These are phyloP conservation scores for Aphanocladium album DNA, from an alignment of 2,329 filamentous ascomycete genomes.

Conservation along the genomic window DNA sequence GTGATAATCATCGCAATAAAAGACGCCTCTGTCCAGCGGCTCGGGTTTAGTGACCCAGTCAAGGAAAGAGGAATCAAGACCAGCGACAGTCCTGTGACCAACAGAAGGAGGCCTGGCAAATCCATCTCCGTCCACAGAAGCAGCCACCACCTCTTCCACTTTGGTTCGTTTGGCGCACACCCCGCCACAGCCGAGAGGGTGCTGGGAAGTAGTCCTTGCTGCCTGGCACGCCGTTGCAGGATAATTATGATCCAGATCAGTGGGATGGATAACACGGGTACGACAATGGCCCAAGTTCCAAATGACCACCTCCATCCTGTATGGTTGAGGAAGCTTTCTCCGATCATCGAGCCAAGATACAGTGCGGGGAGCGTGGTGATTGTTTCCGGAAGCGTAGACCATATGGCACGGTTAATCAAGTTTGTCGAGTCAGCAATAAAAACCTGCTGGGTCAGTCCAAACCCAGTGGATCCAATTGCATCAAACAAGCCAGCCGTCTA, in stretches of 20 bases:
- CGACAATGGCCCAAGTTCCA: conserved; percentile 36
- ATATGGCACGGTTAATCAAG: conserved; percentile 55
- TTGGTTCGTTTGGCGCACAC: background rate
- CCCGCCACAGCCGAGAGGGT: background rate
- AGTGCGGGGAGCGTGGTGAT: conserved; percentile 28
- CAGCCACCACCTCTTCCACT: conserved; percentile 18
- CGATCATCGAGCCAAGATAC: conserved; percentile 28
- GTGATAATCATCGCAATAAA: conserved; percentile 34
- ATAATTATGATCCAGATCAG: conserved; percentile 28
- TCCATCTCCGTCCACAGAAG: conserved; percentile 29
- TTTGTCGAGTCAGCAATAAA: conserved; percentile 59
- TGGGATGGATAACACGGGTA: conserved; percentile 28
- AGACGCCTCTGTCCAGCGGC: conserved; percentile 25
- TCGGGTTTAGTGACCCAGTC: conserved; percentile 29
- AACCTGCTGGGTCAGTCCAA: conserved; percentile 34
- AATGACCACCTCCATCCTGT: conserved; percentile 39
- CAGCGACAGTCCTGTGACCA: conserved; percentile 29
- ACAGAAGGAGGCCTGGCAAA: conserved; percentile 27
- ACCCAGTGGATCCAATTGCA: conserved; percentile 44
- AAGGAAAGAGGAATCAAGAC: conserved; percentile 32
- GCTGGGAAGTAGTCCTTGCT: background rate
- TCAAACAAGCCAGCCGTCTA: conserved; percentile 53
- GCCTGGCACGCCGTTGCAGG: conserved; percentile 24
- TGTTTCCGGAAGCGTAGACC: conserved; percentile 52
- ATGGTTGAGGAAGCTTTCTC: conserved; percentile 29